phyloP scores from a whole-genome alignment of 805 yeast species.

The Zygosaccharomyces gambellarensis region DNA sequence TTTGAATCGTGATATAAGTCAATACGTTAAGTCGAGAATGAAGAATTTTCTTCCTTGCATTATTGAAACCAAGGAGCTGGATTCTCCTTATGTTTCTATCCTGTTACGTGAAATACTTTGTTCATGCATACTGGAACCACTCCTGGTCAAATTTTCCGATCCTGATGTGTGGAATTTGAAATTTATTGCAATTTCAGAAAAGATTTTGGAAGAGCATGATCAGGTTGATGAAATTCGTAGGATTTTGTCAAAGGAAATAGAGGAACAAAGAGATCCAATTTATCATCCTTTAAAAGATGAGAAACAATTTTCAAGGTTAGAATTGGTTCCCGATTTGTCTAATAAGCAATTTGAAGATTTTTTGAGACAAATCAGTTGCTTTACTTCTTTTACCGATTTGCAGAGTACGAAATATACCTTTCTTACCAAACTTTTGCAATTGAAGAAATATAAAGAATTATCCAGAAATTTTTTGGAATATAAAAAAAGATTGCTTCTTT shows the following conservation, averaged over 20 bases:
- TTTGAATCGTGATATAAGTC: constrained; percentile 41
- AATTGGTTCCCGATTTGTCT: constrained; percentile 13
- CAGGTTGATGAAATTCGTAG: constrained; percentile 69
- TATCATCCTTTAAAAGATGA: constrained; percentile 8
- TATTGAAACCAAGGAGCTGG: constrained; percentile 40
- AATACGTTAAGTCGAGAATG: constrained; percentile 44
- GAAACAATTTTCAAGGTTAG: constrained; percentile 5
- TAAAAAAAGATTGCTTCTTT: constrained; percentile 20
- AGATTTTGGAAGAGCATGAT: constrained; percentile 62
- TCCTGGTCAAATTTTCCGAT: constrained; percentile 50
- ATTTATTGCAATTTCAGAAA: constrained; percentile 55
- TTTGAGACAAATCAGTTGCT: constrained; percentile 21
- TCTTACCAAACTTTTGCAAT: constrained; percentile 18
- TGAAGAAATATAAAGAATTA: constrained; percentile 1
- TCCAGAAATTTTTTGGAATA: constrained; percentile 8
- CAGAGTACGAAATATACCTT: constrained; percentile 18
- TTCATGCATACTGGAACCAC: constrained; percentile 51
- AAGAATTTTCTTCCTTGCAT: constrained; percentile 43
- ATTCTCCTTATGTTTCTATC: constrained; percentile 44
- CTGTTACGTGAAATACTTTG: constrained; percentile 62
- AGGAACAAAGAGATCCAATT: constrained; percentile 9
- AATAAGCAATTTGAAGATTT: constrained; percentile 29
- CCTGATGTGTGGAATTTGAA: constrained; percentile 73
- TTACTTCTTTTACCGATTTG: constrained; percentile 16
- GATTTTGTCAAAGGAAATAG: constrained; percentile 63